These are phyloP conservation scores for Metschnikowia continentalis DNA, from an alignment of 805 yeast species.

Conservation along the genomic window DNA sequence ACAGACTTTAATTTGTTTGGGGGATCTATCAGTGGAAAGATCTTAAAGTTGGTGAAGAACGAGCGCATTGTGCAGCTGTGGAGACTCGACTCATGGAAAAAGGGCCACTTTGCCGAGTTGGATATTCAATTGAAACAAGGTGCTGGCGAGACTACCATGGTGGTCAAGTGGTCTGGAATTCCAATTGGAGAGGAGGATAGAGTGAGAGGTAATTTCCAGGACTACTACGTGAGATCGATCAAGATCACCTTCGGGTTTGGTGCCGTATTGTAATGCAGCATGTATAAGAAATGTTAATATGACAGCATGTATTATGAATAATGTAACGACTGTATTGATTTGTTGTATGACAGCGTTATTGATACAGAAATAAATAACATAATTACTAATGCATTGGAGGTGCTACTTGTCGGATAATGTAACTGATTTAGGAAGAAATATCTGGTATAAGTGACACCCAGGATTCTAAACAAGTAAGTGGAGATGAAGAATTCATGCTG, in stretches of 20 bases:
- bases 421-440: neutral
- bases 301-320: too few species aligned
- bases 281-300: too few species aligned
- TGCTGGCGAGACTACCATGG: constrained; percentile 76
- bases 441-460: neutral
- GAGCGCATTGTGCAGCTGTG: constrained; percentile 68
- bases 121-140: constrained; percentile 69
- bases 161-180: constrained; percentile 77
- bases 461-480: too few species aligned
- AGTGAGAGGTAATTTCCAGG: constrained; percentile 80
- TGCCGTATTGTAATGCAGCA: constrained; percentile 58
- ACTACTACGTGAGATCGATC: constrained; percentile 83
- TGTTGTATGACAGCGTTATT: too few species aligned
- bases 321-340: too few species aligned
- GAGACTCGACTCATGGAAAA: constrained; percentile 88
- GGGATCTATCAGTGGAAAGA: constrained; percentile 76
- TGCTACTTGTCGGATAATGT: neutral
- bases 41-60: constrained; percentile 55
- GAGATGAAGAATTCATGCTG: too few species aligned
- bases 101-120: constrained; percentile 73
- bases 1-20: constrained; percentile 72
- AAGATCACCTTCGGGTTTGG: constrained; percentile 94
- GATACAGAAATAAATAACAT: too few species aligned
- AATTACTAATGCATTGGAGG: neutral
- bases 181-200: constrained; percentile 95